Conservation (phyloP, 169 alveolate species). For the Hepatocystis sp. region DNA sequence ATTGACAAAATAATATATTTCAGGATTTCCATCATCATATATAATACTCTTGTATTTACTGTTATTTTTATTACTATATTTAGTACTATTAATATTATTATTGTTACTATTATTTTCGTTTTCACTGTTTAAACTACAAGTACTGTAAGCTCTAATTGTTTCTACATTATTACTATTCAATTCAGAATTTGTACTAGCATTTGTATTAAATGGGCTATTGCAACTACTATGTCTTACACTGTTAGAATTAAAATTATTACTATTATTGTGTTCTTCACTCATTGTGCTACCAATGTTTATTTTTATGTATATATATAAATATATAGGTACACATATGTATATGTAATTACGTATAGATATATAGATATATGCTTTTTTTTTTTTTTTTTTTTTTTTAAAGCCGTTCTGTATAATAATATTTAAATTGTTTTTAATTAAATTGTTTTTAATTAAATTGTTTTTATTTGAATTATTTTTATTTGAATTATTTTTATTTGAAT, state of each 20-base stretch:
- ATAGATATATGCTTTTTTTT: neutral
- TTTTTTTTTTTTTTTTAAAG: no score
- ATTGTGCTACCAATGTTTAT: neutral
- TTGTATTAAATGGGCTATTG: no score
- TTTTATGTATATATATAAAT: neutral
- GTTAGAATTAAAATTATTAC: no score
- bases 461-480: no score
- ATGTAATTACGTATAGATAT: neutral
- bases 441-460: no score
- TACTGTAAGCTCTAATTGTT: no score
- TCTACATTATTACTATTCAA: no score
- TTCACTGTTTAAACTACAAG: neutral
- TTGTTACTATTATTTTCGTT: neutral
- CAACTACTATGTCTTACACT: no score
- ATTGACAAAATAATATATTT: slow-evolving; percentile 79
- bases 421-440: no score
- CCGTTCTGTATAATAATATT: no score
- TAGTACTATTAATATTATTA: neutral
- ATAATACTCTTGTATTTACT: neutral
- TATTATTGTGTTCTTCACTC: slow-evolving; percentile 3
- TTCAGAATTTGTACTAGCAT: no score
- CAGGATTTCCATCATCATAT: slow-evolving; percentile 75
- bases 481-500: no score
- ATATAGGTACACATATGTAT: neutral
- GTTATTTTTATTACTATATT: neutral